Conservation (phyloP, 768 basidiomycete genomes). For the Rhizopogon vinicolor region DNA sequence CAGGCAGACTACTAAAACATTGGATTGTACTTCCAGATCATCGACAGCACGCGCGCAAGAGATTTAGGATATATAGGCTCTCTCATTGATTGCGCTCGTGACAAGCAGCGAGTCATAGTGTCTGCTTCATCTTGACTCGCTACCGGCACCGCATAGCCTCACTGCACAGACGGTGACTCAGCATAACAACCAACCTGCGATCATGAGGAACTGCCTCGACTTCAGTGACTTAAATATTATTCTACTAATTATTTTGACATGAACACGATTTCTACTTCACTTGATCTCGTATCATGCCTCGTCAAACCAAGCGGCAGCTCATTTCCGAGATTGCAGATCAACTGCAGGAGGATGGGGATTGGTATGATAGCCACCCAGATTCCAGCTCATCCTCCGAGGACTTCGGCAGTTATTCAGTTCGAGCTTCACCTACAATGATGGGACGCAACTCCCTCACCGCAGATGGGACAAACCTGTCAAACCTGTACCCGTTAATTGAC, state of each 20-base stretch:
- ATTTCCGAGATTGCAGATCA: background rate
- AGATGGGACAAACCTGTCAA: slow-evolving; percentile 45
- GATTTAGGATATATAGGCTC: too few species aligned
- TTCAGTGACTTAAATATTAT: too few species aligned
- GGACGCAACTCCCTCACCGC: slow-evolving; percentile 36
- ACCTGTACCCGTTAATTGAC: slow-evolving; percentile 57
- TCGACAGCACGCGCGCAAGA: too few species aligned
- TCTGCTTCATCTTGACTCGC: too few species aligned
- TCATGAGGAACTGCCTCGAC: too few species aligned
- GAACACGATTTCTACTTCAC: background rate
- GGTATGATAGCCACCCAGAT: background rate
- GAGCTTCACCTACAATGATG: background rate
- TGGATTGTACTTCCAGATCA: background rate
- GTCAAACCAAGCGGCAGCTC: background rate
- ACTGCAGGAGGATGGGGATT: background rate
- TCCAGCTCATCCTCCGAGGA: background rate
- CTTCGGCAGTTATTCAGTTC: too few species aligned
- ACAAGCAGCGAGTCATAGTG: too few species aligned
- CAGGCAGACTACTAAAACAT: background rate
- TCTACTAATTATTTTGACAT: too few species aligned
- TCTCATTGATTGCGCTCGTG: too few species aligned
- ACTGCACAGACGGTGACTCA: too few species aligned
- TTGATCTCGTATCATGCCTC: background rate
- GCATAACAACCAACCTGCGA: too few species aligned
- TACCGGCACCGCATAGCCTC: too few species aligned